Conservation (phyloP, 306 rosid species). For the cucumber (Cucumis sativus) region Cucumber_9930_V3 NC_026657.2:6981001-6981500, state of each 20-base stretch:
- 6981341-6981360: background rate
- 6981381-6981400: background rate
- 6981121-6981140: no score
- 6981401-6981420: background rate
- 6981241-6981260: no score
- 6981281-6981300: background rate
- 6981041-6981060: no score
- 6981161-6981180: no score
- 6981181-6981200: no score
- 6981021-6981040: no score
- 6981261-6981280: background rate
- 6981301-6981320: background rate
- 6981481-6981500: background rate
- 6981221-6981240: no score
- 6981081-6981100: no score
- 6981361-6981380: background rate
- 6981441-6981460: background rate
- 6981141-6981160: no score
- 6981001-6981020: background rate
- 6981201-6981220: no score
- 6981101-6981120: no score
- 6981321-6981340: background rate
- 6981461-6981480: background rate
- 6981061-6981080: no score
- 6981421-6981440: background rate